Conservation (phyloP, 176 grass and related monocot species). For the Musa beccarii region DNA sequence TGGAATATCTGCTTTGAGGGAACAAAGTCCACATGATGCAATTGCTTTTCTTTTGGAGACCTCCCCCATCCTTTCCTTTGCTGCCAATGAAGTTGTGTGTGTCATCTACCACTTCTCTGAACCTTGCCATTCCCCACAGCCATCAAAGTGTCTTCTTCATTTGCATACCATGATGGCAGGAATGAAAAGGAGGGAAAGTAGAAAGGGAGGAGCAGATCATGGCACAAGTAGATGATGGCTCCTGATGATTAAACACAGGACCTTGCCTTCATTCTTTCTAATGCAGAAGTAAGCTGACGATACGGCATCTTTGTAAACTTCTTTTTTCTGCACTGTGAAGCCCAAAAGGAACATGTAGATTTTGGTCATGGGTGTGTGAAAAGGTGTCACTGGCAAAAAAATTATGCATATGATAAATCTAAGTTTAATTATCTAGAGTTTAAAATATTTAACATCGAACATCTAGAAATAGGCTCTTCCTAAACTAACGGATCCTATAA, state of each 20-base stretch:
- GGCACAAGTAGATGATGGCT: neutral
- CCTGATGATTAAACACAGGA: neutral
- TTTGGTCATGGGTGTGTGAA: no score
- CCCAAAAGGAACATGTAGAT: no score
- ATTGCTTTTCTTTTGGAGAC: neutral
- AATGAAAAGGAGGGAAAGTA: neutral
- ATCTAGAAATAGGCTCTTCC: no score
- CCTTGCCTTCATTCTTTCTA: neutral
- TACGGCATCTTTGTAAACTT: neutral
- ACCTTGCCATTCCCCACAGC: neutral
- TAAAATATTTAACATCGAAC: no score
- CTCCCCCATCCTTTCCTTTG: neutral
- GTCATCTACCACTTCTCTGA: conserved; percentile 6
- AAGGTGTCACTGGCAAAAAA: no score
- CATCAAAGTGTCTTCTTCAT: conserved; percentile 14
- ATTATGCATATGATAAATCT: no score
- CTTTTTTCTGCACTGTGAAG: no score
- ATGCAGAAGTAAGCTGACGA: neutral
- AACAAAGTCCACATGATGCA: conserved; percentile 6
- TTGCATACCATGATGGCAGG: conserved; percentile 8
- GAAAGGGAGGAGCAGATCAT: conserved; percentile 2
- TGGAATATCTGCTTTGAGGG: neutral
- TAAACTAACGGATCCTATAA: no score
- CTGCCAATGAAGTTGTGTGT: neutral
- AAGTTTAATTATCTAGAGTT: no score